Conservation (phyloP, 2,329 filamentous ascomycete genomes). For the Calonectria honghensis region DNA sequence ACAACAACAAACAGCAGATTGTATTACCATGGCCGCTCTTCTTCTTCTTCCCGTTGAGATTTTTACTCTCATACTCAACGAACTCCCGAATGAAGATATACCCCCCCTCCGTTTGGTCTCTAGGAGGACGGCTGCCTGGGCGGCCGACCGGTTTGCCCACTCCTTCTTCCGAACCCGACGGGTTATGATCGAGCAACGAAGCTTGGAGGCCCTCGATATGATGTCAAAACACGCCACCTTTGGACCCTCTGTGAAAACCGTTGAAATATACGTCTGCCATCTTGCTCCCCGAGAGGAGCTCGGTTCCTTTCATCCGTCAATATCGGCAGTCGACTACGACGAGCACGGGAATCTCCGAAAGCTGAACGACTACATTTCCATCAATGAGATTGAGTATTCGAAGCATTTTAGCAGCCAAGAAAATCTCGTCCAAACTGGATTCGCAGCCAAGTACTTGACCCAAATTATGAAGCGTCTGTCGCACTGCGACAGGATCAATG, state of each 20-base stretch:
- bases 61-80: neutral
- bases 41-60: neutral
- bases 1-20: neutral
- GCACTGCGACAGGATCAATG: neutral
- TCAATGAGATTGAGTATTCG: neutral
- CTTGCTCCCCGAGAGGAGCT: neutral
- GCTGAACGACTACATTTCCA: neutral
- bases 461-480: neutral
- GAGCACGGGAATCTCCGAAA: neutral
- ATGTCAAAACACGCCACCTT: neutral
- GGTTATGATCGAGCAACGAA: neutral
- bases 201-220: neutral
- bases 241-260: neutral
- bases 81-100: neutral
- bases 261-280: neutral
- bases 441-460: neutral
- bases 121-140: neutral
- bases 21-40: neutral
- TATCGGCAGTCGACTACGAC: neutral
- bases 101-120: neutral
- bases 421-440: neutral
- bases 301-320: too few relatives aligned
- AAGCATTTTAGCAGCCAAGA: slow-evolving; percentile 8
- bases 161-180: slow-evolving; percentile 3
- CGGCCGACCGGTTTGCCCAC: neutral